These are phyloP conservation scores for Cyamopsis tetragonoloba DNA, from an alignment of 306 rosid species.

Conservation along the genomic window DNA sequence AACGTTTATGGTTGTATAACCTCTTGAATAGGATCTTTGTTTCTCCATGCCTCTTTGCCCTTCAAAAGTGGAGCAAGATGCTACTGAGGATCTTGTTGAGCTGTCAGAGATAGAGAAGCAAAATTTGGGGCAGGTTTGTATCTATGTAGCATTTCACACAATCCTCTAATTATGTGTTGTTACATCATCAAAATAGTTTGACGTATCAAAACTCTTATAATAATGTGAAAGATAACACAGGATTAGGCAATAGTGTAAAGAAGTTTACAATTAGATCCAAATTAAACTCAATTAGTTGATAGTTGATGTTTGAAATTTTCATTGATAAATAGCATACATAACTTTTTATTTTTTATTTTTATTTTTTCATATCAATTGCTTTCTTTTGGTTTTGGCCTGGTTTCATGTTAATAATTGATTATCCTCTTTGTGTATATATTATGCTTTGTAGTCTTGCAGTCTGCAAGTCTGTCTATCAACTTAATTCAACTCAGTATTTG, in stretches of 20 bases:
- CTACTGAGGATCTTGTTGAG: constrained; percentile 79
- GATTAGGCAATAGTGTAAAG: not conserved
- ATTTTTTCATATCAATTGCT: no score
- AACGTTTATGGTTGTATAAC: constrained; percentile 10
- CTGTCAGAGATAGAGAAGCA: constrained; percentile 94
- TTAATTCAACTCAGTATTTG: not conserved
- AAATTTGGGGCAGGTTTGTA: constrained; percentile 84
- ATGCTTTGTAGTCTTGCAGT: no score
- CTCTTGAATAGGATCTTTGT: constrained; percentile 58
- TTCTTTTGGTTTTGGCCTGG: no score
- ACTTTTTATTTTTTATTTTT: no score
- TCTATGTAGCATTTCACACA: not conserved
- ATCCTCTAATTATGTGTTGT: not conserved
- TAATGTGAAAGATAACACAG: not conserved
- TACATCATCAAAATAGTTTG: not conserved
- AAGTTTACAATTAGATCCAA: not conserved
- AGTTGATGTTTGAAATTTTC: not conserved
- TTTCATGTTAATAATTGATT: constrained; percentile 1
- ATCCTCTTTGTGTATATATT: not conserved
- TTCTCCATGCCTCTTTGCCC: constrained; percentile 95
- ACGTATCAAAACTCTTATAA: not conserved
- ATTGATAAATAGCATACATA: not conserved
- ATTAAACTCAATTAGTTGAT: not conserved
- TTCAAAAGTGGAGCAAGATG: constrained; percentile 77
- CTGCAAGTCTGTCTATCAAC: not conserved